Percentiles rank a stretch among this genome's conserved stretches.
Conservation (phyloP, 1,139 yeast genomes). For the Trichomonascaceae sp. region DNA sequence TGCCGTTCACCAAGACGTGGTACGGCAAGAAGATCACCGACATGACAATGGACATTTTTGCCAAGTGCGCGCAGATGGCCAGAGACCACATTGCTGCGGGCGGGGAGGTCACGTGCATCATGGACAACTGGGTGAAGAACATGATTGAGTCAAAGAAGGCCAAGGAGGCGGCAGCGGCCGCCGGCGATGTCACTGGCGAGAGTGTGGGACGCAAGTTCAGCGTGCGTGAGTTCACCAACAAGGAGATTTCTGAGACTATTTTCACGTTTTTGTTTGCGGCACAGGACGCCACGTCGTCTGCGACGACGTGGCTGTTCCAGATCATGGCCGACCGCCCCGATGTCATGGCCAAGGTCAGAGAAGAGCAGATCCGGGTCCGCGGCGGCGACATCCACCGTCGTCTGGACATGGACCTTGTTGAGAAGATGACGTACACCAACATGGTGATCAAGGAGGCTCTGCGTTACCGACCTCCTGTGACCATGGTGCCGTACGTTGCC, state of each 20-base stretch:
- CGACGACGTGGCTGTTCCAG: conserved; percentile 97
- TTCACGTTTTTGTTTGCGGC: conserved; percentile 95
- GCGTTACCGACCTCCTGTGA: conserved; percentile 92
- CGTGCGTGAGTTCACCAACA: conserved; percentile 76
- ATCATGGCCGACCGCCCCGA: conserved; percentile 92
- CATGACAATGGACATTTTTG: conserved; percentile 85
- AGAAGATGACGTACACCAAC: conserved; percentile 73
- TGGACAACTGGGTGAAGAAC: conserved; percentile 87
- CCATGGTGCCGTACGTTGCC: conserved; percentile 94
- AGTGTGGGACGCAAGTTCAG: conserved; percentile 40
- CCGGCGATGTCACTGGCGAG: conserved; percentile 27
- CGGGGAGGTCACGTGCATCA: conserved; percentile 70
- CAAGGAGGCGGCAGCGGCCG: conserved; percentile 21
- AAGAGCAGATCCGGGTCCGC: conserved; percentile 80
- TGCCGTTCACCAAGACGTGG: conserved; percentile 96
- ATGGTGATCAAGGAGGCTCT: conserved; percentile 86
- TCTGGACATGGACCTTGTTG: conserved; percentile 60
- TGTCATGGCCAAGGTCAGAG: conserved; percentile 67
- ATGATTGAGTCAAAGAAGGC: conserved; percentile 62
- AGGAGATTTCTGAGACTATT: conserved; percentile 88
- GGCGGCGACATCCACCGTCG: conserved; percentile 53
- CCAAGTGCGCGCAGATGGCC: conserved; percentile 74
- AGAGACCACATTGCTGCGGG: conserved; percentile 68
- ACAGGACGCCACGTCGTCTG: conserved; percentile 96
- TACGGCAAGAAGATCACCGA: conserved; percentile 91